Evolutionary conservation across 2,329 filamentous ascomycete genomes (phyloP), one percentile per base, ranked within the genome.

Genomic region (Alternaria brassicae): DNA sequence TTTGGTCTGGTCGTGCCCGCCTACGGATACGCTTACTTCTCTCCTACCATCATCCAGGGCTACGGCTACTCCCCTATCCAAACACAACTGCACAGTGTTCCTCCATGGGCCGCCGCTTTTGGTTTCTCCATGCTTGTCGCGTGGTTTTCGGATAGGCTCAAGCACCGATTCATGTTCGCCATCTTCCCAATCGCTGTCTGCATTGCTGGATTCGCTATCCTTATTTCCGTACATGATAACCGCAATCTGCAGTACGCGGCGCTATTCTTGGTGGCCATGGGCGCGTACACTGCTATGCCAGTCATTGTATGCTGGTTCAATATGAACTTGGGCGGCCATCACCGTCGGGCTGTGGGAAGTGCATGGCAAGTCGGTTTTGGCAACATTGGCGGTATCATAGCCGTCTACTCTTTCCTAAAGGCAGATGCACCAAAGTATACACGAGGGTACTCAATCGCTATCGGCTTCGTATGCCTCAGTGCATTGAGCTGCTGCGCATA

Each of bases 211-310:
- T 94, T 96, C 66, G 86, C 81, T 3, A 91, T 94, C 61, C 83
- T 97, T 7, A 80, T 96, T 48, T 81, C 82, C 10, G 86, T 94
- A 5, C 90, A 94, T 75, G 79, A 90, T 72, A 85, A 92, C 74
- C 81, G 80, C 0, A 63, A 84, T 12, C 79, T 91, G 6, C 85
- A 95, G 75, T 97, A 97, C 70, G 90, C 83, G 0, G 91, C 90
- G 0, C 84, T 97, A 0, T 96, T 96, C 81, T 81, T 97, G 30
- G 87, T 96, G 49, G 89, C 91, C 2, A 88, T 88, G 80, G 92
- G 92, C 49, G 85, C 86, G 0, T 97, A 96, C 78, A 88, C 88
- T 1, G 91, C 93, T n/a, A 93, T 97, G 90, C 93, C 94, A 0
- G 88, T 97, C 28, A 87, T 93, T 41, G 79, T 82, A 5, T 85